Percentiles rank a stretch among this genome's conserved stretches.
Conservation (phyloP, 805 yeast genomes). For the Tetrapisispora namnaoensis region DNA sequence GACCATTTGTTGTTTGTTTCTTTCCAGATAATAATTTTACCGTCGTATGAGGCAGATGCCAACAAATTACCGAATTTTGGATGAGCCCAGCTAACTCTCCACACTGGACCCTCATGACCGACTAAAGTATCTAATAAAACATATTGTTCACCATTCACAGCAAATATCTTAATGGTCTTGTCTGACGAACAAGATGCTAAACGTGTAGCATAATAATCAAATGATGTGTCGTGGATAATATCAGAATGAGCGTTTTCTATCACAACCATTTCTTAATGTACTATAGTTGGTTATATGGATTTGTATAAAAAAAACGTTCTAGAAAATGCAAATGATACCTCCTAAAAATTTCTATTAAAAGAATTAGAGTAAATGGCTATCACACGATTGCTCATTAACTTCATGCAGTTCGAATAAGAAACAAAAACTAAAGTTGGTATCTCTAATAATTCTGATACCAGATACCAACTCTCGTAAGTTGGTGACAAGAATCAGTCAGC, state of each 20-base stretch:
- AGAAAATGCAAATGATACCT: no score
- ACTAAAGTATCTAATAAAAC: conserved; percentile 66
- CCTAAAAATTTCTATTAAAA: no score
- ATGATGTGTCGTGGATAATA: conserved; percentile 84
- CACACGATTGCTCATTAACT: no score
- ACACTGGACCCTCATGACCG: conserved; percentile 93
- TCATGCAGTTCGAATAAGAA: no score
- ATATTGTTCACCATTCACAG: conserved; percentile 72
- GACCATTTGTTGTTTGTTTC: conserved; percentile 81
- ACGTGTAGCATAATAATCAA: conserved; percentile 88
- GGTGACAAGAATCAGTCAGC: no score
- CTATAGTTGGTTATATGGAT: background rate
- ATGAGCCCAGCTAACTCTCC: conserved; percentile 97
- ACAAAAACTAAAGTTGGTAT: no score
- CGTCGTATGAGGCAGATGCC: conserved; percentile 89
- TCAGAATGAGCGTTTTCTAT: conserved; percentile 49
- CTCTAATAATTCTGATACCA: no score
- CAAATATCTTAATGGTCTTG: conserved; percentile 81
- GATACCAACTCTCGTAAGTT: no score
- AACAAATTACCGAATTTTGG: conserved; percentile 88
- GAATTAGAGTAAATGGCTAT: no score
- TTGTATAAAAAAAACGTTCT: no score
- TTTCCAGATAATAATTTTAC: conserved; percentile 83
- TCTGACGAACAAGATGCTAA: conserved; percentile 91
- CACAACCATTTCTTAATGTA: conserved; percentile 30